phyloP scores from a whole-genome alignment of 176 grass and related monocot species.

The Paspalum notatum region DNA sequence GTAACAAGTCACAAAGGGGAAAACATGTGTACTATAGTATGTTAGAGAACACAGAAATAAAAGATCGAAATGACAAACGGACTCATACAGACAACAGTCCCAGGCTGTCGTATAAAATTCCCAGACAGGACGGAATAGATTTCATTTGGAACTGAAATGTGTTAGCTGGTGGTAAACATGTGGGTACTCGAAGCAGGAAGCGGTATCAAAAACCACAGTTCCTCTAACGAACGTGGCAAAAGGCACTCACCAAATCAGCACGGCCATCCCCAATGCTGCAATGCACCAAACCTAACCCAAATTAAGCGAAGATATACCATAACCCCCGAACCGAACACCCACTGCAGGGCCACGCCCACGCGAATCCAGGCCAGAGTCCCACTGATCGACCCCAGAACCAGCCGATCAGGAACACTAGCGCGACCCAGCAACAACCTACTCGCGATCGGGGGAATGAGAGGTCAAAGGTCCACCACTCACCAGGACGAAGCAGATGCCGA shows the following conservation, averaged over 20 bases:
- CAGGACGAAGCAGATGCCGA: slow-evolving; percentile 59
- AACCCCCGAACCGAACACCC: neutral
- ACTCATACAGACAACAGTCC: neutral
- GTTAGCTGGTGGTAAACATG: neutral
- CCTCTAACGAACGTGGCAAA: neutral
- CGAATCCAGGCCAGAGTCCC: neutral
- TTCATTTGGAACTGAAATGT: neutral
- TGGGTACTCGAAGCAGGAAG: slow-evolving; percentile 2
- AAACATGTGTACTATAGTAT: neutral
- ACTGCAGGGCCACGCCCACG: neutral
- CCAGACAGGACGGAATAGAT: neutral
- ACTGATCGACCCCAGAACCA: neutral
- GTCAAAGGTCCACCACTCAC: slow-evolving; percentile 14
- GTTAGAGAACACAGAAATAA: neutral
- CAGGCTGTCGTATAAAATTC: neutral
- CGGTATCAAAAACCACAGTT: neutral
- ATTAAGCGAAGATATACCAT: slow-evolving; percentile 4
- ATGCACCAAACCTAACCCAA: slow-evolving; percentile 11
- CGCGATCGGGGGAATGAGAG: neutral
- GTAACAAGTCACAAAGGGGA: neutral
- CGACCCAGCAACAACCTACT: neutral
- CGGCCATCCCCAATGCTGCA: neutral
- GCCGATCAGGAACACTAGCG: neutral
- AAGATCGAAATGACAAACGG: neutral
- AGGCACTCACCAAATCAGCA: neutral